phyloP scores from a whole-genome alignment of 441 rosid species.

The Jatropha multifida region DNA sequence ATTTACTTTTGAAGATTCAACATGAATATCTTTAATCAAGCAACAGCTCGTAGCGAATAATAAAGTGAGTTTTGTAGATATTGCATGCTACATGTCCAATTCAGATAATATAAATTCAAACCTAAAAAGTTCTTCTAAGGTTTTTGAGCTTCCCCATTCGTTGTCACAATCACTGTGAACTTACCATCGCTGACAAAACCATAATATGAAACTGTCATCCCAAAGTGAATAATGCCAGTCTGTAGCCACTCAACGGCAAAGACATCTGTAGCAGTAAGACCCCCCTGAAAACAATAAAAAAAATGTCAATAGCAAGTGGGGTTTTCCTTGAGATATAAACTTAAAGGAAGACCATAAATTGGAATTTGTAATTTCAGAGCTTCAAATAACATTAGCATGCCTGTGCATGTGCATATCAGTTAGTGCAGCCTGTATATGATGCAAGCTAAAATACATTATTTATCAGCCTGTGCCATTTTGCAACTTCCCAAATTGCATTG shows the following conservation, averaged over 20 bases:
- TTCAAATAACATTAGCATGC: neutral
- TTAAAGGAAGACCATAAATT: neutral
- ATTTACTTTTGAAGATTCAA: neutral
- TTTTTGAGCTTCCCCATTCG: conserved; percentile 2
- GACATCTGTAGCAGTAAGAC: conserved; percentile 93
- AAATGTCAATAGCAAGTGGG: conserved; percentile 7
- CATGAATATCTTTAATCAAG: too few species aligned
- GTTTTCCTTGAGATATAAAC: conserved; percentile 12
- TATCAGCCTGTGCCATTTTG: neutral
- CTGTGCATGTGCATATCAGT: neutral
- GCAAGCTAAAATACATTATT: neutral
- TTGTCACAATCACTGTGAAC: conserved; percentile 17
- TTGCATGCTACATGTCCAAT: neutral
- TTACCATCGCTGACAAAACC: conserved; percentile 98
- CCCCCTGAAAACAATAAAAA: conserved; percentile 63
- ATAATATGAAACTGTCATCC: conserved; percentile 94
- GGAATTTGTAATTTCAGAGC: neutral
- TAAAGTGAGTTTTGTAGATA: neutral
- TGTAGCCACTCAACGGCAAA: conserved; percentile 95
- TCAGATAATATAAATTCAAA: neutral
- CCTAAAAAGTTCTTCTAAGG: neutral
- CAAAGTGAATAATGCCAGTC: conserved; percentile 76
- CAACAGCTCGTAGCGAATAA: neutral
- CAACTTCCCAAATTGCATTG: neutral
- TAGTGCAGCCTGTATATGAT: neutral